Conservation (phyloP, 2,329 filamentous ascomycete species). For the Grosmannia serpens region DNA sequence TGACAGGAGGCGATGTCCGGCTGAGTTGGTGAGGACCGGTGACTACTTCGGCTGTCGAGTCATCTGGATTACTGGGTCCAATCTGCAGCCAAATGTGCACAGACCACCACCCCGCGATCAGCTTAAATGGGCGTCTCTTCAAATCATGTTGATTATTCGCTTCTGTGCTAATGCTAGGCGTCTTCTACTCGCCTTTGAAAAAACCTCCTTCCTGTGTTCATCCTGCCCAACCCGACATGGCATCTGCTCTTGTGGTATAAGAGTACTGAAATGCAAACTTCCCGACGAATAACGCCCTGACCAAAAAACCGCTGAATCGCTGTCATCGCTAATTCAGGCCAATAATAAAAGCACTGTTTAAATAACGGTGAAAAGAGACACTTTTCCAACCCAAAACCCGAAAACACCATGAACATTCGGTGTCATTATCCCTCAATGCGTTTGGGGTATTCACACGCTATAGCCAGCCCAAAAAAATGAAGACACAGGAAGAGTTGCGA, state of each 20-base stretch:
- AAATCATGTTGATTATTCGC: neutral
- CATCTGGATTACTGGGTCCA: neutral
- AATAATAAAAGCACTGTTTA: neutral
- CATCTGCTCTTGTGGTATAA: neutral
- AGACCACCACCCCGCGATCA: too few relatives aligned
- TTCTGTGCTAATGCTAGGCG: neutral
- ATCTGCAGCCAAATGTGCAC: too few relatives aligned
- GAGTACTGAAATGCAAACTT: neutral
- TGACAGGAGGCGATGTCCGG: neutral
- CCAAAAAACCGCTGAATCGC: neutral
- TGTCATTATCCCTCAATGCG: neutral
- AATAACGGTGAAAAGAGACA: neutral
- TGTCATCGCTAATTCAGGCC: neutral
- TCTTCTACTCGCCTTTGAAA: conserved; percentile 4
- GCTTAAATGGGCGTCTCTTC: neutral
- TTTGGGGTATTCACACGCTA: conserved; percentile 1
- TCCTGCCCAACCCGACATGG: neutral
- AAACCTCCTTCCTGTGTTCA: neutral
- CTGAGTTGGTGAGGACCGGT: neutral
- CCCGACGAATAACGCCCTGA: neutral
- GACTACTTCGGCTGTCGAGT: neutral
- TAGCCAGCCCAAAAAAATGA: neutral
- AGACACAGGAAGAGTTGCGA: neutral
- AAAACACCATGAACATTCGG: neutral
- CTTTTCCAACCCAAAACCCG: neutral